Evolutionary conservation across 306 rosid species (phyloP), one percentile per base, ranked within the genome.

Genomic region (Potentilla sterilis): DNA sequence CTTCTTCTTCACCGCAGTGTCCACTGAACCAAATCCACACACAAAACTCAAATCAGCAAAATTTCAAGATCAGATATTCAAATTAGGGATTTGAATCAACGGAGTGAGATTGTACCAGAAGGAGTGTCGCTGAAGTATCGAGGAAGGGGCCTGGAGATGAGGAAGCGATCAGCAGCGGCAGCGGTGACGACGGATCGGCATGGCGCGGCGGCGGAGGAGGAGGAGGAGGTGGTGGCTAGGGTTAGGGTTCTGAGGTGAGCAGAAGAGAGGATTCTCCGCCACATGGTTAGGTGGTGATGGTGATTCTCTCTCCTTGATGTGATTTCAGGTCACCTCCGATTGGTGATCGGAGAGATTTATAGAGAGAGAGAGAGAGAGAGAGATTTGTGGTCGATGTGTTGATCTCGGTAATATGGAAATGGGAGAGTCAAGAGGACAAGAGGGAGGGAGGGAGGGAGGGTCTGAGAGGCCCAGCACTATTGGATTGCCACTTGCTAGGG

Each of bases 211-310:
- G 83, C 58, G 61, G 54, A 7, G 54, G 52, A 15, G 49, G 51
- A 0, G 51, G 82, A 4, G 74, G 59, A 4, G 69, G 61, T 1
- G 15, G 88, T 11, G 52, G 81, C 75, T 51, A 75, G 81, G 78
- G 78, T 67, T 75, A 89, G 88, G 91, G 93, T 73, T 88, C 83
- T 84, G 86, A 91, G 88, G 0, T 85, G 83, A 32, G 93, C 83
- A 34, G 96, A 86, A 80, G 89, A 77, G 75, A 89, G 62, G 9
- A 92, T 67, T 77, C 89, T 86, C 79, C 98, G 92, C 88, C 90
- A 90, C 96, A 90, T 89, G 81, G 69, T 79, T 79, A 13, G 18
- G n/a, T 47, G 35, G 2, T 32, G 66, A 0, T 28, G 65, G 5
- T 13, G 67, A 32, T 12, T 37, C 19, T 35, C 42, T 18, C 32